Conservation (phyloP, 78 protist genomes). For the Capsaspora owczarzaki region DNA sequence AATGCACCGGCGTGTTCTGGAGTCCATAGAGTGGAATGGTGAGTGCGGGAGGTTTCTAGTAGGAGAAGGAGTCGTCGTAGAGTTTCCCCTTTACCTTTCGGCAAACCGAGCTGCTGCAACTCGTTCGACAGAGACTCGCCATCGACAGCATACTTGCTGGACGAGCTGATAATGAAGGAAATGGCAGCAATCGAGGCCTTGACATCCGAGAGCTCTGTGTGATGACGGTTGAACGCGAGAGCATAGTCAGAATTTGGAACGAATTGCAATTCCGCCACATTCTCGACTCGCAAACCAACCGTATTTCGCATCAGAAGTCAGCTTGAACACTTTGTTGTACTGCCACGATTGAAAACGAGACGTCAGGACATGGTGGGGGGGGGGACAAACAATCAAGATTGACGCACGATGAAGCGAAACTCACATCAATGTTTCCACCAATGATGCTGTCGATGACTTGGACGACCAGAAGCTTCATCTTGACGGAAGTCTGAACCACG, state of each 20-base stretch:
- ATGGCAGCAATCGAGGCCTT: conserved; percentile 69
- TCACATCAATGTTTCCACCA: neutral
- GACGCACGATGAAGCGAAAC: too few species aligned
- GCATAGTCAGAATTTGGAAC: too few species aligned
- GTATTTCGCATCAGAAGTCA: neutral
- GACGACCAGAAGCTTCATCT: conserved; percentile 16
- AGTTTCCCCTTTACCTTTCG: conserved; percentile 52
- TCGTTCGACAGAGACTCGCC: conserved; percentile 50
- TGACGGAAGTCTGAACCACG: conserved; percentile 29
- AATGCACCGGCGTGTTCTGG: neutral
- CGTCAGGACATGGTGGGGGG: neutral
- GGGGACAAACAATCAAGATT: neutral
- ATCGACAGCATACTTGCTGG: conserved; percentile 61
- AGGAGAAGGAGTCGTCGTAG: conserved; percentile 43
- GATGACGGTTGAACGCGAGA: too few species aligned
- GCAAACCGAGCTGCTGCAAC: conserved; percentile 75
- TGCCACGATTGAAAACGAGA: neutral
- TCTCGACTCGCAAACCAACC: neutral
- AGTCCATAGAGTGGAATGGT: neutral
- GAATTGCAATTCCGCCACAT: too few species aligned
- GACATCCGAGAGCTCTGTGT: conserved; percentile 21
- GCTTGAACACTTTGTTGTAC: neutral
- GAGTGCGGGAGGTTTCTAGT: conserved; percentile 4
- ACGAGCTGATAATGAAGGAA: conserved; percentile 48
- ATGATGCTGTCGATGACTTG: conserved; percentile 6